Conservation (phyloP, 2,329 filamentous ascomycete species). For the Fusarium keratoplasticum region DNA sequence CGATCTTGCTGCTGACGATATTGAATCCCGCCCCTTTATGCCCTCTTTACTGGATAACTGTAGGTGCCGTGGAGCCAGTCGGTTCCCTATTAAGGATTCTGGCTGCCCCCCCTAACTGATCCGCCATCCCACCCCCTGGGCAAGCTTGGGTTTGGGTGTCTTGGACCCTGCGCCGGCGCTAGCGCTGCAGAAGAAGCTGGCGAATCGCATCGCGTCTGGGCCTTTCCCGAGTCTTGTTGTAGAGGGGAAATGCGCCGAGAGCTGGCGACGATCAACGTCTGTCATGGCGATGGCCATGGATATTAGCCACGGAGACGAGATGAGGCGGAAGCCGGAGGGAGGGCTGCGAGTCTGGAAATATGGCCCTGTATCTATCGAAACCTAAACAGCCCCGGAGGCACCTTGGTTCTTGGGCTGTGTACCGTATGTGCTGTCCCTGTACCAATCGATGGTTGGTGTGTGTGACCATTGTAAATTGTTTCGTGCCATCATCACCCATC, state of each 20-base stretch:
- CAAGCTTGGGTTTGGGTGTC: slow-evolving; percentile 13
- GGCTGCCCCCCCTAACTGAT: slow-evolving; percentile 26
- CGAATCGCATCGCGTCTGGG: slow-evolving; percentile 23
- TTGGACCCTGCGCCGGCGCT: slow-evolving; percentile 40
- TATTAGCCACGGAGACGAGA: not conserved
- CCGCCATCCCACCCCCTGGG: slow-evolving; percentile 11
- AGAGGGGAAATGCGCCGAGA: slow-evolving; percentile 26
- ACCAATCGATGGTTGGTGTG: not conserved
- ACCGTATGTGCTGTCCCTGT: not conserved
- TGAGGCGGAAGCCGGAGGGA: not conserved
- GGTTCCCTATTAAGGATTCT: slow-evolving; percentile 16
- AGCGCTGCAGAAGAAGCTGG: slow-evolving; percentile 22
- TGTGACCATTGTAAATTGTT: slow-evolving; percentile 15
- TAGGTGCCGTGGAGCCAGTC: not conserved
- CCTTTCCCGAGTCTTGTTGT: slow-evolving; percentile 18
- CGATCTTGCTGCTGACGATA: not conserved
- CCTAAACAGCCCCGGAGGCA: slow-evolving; percentile 8
- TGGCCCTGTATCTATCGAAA: slow-evolving; percentile 8
- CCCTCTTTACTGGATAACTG: not conserved
- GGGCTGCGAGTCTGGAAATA: not conserved
- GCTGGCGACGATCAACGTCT: slow-evolving; percentile 10
- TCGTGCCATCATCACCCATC: slow-evolving; percentile 18
- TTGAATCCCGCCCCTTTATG: not conserved
- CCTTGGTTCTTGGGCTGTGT: slow-evolving; percentile 10
- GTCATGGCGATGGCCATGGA: not conserved